Evolutionary conservation across 2,329 filamentous ascomycete genomes (phyloP).

Genomic region (Gliomastix tumulicola): DNA sequence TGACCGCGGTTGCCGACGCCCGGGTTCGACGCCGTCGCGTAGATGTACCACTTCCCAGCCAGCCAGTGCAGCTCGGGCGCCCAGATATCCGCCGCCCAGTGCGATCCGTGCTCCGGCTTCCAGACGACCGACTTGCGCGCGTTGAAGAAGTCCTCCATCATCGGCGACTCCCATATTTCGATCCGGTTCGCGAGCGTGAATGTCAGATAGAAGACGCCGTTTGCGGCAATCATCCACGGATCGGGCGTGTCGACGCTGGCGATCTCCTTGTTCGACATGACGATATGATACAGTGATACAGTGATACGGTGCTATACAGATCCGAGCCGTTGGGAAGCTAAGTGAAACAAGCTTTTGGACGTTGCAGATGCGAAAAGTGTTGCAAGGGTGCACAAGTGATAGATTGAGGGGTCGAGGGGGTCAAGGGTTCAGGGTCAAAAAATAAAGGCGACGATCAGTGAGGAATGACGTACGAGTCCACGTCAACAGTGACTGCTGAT

Average conservation of each 20-base stretch:
- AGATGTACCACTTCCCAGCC: constrained; percentile 13
- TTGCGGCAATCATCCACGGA: constrained; percentile 17
- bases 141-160: constrained; percentile 19
- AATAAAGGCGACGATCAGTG: no score
- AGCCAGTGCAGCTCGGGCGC: constrained; percentile 13
- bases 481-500: no score
- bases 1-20: constrained; percentile 2
- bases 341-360: no score
- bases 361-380: no score
- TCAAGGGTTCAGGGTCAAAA: no score
- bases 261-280: constrained; percentile 21
- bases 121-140: constrained; percentile 15
- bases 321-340: no score
- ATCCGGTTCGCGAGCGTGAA: constrained; percentile 23
- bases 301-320: no score
- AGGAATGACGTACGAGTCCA: no score
- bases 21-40: constrained; percentile 4
- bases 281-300: no score
- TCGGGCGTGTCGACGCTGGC: constrained; percentile 18
- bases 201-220: constrained; percentile 19
- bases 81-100: constrained; percentile 13
- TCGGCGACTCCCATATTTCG: constrained; percentile 21
- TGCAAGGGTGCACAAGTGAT: no score
- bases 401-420: no score
- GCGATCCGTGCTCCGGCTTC: constrained; percentile 9